Evolutionary conservation across 768 basidiomycete genomes (phyloP), one percentile per base, ranked within the genome.

Genomic region (Suillus subaureus): DNA sequence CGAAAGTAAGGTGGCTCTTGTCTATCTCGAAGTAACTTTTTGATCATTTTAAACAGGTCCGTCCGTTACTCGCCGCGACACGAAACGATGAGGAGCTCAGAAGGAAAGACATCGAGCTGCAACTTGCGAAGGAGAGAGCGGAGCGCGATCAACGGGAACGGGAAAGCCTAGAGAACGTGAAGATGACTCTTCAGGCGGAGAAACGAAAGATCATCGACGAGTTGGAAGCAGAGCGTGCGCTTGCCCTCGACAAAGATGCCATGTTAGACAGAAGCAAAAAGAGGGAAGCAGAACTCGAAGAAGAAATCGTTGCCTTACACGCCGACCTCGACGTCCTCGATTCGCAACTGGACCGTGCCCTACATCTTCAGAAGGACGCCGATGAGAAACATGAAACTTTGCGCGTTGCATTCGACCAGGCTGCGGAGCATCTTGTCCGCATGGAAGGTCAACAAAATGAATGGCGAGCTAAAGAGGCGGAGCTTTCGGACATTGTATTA

Each of bases 31-130:
- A 60, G 63, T 6, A 56, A 69, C 68, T 60, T 69, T 62, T 54
- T 65, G 63, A 71, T 61, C 31, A 6, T 47, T 11, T 64, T 26
- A 55, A n/a, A 12, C 64, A 93, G 91, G 89, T 99, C 23, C 92
- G 96, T 40, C 97, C 97, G 0, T 77, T 99, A 16, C 84, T 99
- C 37, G 94, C 94, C 26, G 96, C 96, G 0, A 97, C 97, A 2
- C 83, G 95, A 21, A 92, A 88, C 68, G 97, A 99, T 72, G 95
- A 96, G 47, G 97, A 97, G 74, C 84, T 99, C 6, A 85, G 92
- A 18, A 85, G 87, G 76, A 97, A 97, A 75, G 93, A 95, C 63
- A 82, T 88, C 2, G 97, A 99, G 72, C 80, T 98, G 15, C 80
- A 85, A 1, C 79, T 95, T 57, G 85, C 89, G 62, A 91, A 89